Conservation (phyloP, 2,329 filamentous ascomycete species). For the Cytospora leucostoma region DNA sequence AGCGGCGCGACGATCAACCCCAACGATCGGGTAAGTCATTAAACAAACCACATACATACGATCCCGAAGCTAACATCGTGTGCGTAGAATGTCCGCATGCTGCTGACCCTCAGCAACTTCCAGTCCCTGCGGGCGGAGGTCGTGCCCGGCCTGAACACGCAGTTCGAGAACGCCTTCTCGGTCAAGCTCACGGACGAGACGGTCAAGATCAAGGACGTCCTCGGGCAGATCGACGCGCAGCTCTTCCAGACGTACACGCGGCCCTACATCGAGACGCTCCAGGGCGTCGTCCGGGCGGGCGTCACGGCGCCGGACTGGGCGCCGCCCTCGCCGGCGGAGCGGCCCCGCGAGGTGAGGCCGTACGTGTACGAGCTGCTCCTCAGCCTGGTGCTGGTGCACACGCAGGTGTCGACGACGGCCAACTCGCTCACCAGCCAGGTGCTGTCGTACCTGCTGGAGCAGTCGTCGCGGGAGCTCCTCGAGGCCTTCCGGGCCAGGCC, state of each 20-base stretch:
- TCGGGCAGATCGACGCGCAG: conserved; percentile 84
- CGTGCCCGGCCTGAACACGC: conserved; percentile 83
- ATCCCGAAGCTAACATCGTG: conserved; percentile 30
- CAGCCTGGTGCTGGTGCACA: conserved; percentile 85
- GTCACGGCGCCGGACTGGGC: conserved; percentile 73
- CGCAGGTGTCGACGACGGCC: conserved; percentile 80
- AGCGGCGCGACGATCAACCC: conserved; percentile 53
- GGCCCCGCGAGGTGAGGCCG: conserved; percentile 74
- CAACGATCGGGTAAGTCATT: conserved; percentile 54
- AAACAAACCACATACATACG: not conserved
- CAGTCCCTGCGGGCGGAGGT: conserved; percentile 78
- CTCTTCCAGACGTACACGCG: conserved; percentile 92
- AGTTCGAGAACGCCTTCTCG: conserved; percentile 92
- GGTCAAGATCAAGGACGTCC: conserved; percentile 86
- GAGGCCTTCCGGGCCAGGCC: conserved; percentile 70
- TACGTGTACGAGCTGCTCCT: conserved; percentile 91
- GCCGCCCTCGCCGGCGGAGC: conserved; percentile 51
- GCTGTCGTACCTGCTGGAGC: conserved; percentile 82
- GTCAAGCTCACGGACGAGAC: conserved; percentile 93
- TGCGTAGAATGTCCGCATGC: conserved; percentile 80
- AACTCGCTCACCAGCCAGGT: conserved; percentile 76
- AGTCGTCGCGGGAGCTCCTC: conserved; percentile 77
- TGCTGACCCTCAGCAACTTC: conserved; percentile 91
- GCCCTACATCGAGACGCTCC: conserved; percentile 69
- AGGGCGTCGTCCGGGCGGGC: conserved; percentile 70